Conservation (phyloP, 352 stramenopile genomes). For the Phytophthora pinifolia region DNA sequence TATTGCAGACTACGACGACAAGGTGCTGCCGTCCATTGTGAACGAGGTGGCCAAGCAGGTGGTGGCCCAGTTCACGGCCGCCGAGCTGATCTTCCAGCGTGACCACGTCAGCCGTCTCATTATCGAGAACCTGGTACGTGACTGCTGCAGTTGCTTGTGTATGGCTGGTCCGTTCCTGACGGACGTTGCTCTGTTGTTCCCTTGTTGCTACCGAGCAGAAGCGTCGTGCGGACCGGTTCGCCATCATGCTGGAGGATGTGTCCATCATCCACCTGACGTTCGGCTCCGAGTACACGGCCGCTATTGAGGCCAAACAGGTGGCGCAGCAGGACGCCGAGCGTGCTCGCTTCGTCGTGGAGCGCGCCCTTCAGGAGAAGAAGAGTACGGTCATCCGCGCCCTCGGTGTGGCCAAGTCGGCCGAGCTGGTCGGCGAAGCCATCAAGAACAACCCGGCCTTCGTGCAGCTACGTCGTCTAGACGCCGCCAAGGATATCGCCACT, state of each 20-base stretch:
- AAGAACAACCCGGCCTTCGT: constrained; percentile 99
- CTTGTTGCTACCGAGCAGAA: constrained; percentile 48
- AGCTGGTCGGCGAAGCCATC: constrained; percentile 98
- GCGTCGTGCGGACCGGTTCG: constrained; percentile 89
- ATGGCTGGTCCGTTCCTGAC: too few species aligned
- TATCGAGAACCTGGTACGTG: constrained; percentile 89
- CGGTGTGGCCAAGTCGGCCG: constrained; percentile 98
- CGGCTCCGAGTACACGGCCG: constrained; percentile 97
- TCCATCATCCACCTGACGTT: constrained; percentile 99
- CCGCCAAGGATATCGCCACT: constrained; percentile 98
- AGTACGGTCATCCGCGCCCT: constrained; percentile 96
- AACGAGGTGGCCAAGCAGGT: constrained; percentile 99
- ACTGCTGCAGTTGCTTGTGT: constrained; percentile 24
- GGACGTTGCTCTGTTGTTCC: constrained; percentile 4
- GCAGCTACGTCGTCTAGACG: constrained; percentile 98
- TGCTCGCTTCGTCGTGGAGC: constrained; percentile 98
- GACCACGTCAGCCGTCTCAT: constrained; percentile 96
- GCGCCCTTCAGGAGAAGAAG: constrained; percentile 99
- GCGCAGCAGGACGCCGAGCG: constrained; percentile 99
- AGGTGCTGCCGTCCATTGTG: constrained; percentile 98
- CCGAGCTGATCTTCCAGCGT: constrained; percentile 99
- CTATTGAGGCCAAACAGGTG: constrained; percentile 99
- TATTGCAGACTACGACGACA: constrained; percentile 95
- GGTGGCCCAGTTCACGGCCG: constrained; percentile 98
- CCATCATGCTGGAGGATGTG: constrained; percentile 97